Evolutionary conservation across 75 land plant genomes (phyloP).

Genomic region (Pinus taeda): DNA sequence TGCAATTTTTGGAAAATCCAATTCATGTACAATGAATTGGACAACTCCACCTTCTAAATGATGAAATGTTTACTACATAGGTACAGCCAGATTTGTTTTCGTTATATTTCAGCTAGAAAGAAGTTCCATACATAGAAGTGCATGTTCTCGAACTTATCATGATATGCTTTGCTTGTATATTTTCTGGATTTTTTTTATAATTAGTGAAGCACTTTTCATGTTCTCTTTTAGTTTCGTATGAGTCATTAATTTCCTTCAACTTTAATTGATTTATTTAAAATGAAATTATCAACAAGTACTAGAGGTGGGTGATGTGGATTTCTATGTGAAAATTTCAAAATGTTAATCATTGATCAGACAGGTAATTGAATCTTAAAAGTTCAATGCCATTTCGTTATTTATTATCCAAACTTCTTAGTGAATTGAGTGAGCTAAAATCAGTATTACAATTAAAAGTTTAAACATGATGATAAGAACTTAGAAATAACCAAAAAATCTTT

Average conservation of each 20-base stretch:
- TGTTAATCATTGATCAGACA: not conserved
- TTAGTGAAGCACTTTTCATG: not conserved
- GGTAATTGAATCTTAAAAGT: not conserved
- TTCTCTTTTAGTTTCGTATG: not conserved
- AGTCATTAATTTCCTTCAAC: not conserved
- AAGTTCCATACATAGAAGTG: no score
- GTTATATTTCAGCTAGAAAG: not conserved
- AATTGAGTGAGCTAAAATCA: no score
- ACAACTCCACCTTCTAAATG: not conserved
- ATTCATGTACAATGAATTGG: conserved; percentile 39
- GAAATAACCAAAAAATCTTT: no score
- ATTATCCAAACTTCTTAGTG: not conserved
- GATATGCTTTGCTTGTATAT: not conserved
- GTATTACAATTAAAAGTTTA: no score
- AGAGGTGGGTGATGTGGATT: not conserved
- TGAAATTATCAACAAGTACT: not conserved
- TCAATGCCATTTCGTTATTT: not conserved
- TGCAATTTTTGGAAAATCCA: conserved; percentile 65
- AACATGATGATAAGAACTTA: no score
- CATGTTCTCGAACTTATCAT: not conserved
- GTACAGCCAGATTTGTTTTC: not conserved
- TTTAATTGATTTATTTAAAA: not conserved
- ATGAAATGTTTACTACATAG: not conserved
- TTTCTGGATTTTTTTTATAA: not conserved
- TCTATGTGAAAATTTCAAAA: not conserved